phyloP scores from a whole-genome alignment of 306 rosid genomes.

The Carpinus fangiana region DNA sequence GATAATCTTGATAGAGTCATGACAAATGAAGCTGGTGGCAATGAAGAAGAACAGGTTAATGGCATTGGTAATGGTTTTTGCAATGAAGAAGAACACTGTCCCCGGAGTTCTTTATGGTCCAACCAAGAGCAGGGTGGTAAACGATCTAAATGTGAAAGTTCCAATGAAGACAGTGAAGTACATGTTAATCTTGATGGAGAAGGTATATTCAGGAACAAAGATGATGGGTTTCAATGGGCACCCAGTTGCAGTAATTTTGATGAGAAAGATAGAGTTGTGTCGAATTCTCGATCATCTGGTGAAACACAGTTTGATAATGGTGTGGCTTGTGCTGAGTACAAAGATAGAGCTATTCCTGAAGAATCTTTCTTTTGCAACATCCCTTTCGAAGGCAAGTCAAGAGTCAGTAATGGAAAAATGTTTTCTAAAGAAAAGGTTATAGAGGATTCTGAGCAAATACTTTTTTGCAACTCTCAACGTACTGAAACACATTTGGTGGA shows the following conservation, averaged over 20 bases:
- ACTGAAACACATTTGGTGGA: slow-evolving; percentile 14
- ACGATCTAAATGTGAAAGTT: background rate
- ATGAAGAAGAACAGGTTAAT: background rate
- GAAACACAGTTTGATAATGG: slow-evolving; percentile 15
- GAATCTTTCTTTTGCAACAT: slow-evolving; percentile 7
- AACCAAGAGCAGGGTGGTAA: background rate
- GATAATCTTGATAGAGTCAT: slow-evolving; percentile 21
- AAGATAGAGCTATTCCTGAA: slow-evolving; percentile 12
- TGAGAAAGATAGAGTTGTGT: background rate
- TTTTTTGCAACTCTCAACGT: background rate
- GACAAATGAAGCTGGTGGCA: background rate
- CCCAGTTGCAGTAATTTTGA: background rate
- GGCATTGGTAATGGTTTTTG: background rate
- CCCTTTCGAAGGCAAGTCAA: slow-evolving; percentile 3
- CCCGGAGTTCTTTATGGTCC: background rate
- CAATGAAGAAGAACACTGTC: background rate
- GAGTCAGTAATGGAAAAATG: slow-evolving; percentile 13
- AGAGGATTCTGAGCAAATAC: slow-evolving; percentile 17
- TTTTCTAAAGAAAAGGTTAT: slow-evolving; percentile 20
- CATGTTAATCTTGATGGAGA: background rate
- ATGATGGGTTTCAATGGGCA: slow-evolving; percentile 7
- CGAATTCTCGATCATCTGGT: slow-evolving; percentile 14
- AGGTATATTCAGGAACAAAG: background rate
- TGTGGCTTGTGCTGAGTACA: slow-evolving; percentile 18
- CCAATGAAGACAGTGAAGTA: background rate